Conservation (phyloP, 2,329 filamentous ascomycete species). For the Talaromyces verruculosus region DNA sequence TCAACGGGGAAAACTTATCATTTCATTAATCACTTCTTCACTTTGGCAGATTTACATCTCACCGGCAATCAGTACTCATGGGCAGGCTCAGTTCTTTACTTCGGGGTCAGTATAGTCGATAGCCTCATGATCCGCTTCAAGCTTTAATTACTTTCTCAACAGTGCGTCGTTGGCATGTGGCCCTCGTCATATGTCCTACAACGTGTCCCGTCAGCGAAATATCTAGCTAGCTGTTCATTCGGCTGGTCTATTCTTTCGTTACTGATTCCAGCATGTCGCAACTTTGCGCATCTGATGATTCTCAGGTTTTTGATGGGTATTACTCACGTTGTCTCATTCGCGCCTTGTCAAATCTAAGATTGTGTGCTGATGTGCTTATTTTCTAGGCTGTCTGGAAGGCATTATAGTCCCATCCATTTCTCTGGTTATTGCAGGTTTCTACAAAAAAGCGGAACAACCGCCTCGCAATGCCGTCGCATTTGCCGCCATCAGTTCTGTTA, state of each 20-base stretch:
- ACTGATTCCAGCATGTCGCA: conserved; percentile 18
- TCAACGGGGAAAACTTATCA: not conserved
- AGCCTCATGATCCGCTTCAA: not conserved
- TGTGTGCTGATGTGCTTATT: not conserved
- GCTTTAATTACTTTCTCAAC: conserved; percentile 31
- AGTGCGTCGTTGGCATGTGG: conserved; percentile 51
- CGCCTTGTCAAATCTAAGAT: not conserved
- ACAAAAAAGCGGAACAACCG: conserved; percentile 40
- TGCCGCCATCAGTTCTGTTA: conserved; percentile 35
- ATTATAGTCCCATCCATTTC: conserved; percentile 38
- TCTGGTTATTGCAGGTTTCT: conserved; percentile 40
- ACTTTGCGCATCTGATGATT: conserved; percentile 18
- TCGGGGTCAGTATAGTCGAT: conserved; percentile 25
- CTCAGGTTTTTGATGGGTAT: conserved; percentile 38
- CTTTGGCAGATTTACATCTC: conserved; percentile 46
- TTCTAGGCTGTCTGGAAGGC: conserved; percentile 33
- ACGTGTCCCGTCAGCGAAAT: conserved; percentile 37
- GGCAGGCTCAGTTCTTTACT: conserved; percentile 38
- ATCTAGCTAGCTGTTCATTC: conserved; percentile 20
- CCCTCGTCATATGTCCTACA: conserved; percentile 46
- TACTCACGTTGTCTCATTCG: not conserved
- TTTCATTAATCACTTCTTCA: not conserved
- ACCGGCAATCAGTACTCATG: conserved; percentile 54
- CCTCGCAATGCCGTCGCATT: conserved; percentile 41
- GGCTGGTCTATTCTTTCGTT: conserved; percentile 21